phyloP scores from a whole-genome alignment of 148 eudicot genomes.

The Silene latifolia region DNA sequence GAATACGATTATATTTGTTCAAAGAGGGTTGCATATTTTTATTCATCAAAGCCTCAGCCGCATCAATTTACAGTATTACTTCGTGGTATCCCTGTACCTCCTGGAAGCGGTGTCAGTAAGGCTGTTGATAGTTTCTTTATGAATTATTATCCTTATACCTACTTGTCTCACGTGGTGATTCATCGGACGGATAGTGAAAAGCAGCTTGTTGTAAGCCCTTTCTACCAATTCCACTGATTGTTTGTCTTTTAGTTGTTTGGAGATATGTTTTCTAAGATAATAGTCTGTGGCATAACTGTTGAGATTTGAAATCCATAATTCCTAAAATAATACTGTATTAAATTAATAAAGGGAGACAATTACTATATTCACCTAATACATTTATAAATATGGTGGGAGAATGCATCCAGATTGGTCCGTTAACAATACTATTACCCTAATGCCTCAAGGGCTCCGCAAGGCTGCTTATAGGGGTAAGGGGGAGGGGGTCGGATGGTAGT shows the following conservation, averaged over 20 bases:
- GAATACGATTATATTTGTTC: slow-evolving; percentile 40
- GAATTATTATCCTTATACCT: slow-evolving; percentile 42
- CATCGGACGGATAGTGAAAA: slow-evolving; percentile 29
- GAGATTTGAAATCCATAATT: not conserved
- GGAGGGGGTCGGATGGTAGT: no score
- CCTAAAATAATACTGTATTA: no score
- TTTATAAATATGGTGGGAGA: no score
- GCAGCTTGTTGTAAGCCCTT: slow-evolving; percentile 32
- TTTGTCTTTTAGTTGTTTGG: slow-evolving; percentile 1
- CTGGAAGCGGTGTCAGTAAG: slow-evolving; percentile 37
- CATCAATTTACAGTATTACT: slow-evolving; percentile 46
- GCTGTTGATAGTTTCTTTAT: slow-evolving; percentile 38
- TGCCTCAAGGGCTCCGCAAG: no score
- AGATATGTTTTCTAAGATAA: not conserved
- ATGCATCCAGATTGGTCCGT: no score
- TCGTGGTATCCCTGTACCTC: slow-evolving; percentile 41
- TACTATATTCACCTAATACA: no score
- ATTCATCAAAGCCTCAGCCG: slow-evolving; percentile 41
- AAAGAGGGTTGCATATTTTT: slow-evolving; percentile 40
- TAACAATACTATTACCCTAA: no score
- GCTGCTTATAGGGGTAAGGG: no score
- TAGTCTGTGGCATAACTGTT: not conserved
- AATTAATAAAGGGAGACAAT: no score
- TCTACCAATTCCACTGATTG: not conserved
- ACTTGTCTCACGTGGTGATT: slow-evolving; percentile 44